Conservation (phyloP, 2,329 filamentous ascomycete genomes). For the Didymella sp. region DNA sequence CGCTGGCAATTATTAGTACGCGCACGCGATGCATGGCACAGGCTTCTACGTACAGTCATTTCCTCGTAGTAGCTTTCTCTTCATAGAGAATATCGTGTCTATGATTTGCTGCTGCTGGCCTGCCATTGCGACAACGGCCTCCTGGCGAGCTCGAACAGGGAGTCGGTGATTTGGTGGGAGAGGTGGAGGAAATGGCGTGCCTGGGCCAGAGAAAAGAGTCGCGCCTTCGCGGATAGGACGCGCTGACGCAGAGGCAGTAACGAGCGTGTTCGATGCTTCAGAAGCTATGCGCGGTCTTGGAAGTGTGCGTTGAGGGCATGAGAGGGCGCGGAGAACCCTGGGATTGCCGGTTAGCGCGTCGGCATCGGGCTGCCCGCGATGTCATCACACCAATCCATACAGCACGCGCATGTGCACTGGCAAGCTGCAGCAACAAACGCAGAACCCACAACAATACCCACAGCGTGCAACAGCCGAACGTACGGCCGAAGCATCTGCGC, state of each 20-base stretch:
- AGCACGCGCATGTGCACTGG: conserved; percentile 12
- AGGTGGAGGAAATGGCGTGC: conserved; percentile 1
- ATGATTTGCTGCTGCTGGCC: conserved; percentile 51
- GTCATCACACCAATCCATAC: conserved; percentile 9
- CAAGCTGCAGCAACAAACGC: conserved; percentile 15
- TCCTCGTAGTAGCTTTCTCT: conserved; percentile 44
- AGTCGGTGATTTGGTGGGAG: conserved; percentile 15
- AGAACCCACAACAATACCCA: background rate
- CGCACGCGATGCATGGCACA: background rate
- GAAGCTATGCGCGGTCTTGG: conserved; percentile 10
- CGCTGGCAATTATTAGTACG: conserved; percentile 58
- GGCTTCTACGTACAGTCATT: conserved; percentile 42
- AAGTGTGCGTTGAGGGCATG: conserved; percentile 13
- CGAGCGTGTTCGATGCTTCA: background rate
- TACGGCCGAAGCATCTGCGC: background rate
- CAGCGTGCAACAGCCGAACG: background rate
- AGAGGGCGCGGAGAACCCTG: conserved; percentile 18
- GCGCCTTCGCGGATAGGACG: background rate
- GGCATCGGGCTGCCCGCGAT: conserved; percentile 9
- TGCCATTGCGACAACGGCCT: conserved; percentile 42
- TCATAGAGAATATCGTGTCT: conserved; percentile 51
- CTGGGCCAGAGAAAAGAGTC: background rate
- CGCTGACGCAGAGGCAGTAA: background rate
- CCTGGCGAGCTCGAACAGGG: conserved; percentile 25
- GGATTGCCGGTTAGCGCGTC: conserved; percentile 19